These are phyloP conservation scores for Saccharomyces hybrid DNA, from an alignment of 1,139 yeast species.

Conservation along the genomic window DNA sequence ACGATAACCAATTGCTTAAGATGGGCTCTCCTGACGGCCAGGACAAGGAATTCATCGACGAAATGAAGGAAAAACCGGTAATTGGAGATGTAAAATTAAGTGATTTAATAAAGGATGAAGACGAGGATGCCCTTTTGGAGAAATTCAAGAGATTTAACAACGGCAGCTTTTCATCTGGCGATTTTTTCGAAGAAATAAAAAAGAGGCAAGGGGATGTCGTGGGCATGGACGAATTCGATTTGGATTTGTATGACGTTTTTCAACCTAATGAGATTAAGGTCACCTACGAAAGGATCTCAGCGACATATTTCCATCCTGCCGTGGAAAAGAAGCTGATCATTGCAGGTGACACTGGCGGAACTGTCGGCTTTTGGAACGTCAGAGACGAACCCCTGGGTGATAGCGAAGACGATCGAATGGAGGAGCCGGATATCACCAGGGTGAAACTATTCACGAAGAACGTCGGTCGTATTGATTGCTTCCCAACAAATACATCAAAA, in stretches of 20 bases:
- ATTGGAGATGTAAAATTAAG: slow-evolving; percentile 55
- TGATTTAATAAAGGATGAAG: slow-evolving; percentile 41
- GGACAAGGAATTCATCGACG: slow-evolving; percentile 42
- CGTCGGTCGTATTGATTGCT: slow-evolving; percentile 55
- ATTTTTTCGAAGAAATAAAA: slow-evolving; percentile 50
- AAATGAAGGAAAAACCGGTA: slow-evolving; percentile 45
- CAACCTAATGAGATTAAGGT: slow-evolving; percentile 67
- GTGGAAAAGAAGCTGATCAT: slow-evolving; percentile 51
- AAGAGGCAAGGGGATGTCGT: slow-evolving; percentile 31
- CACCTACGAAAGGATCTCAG: slow-evolving; percentile 64
- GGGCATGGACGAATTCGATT: slow-evolving; percentile 13
- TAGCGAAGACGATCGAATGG: slow-evolving; percentile 35
- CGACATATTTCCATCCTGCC: slow-evolving; percentile 71
- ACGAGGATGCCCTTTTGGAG: slow-evolving; percentile 34
- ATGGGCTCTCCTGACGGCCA: slow-evolving; percentile 14
- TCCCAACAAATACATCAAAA: slow-evolving; percentile 42
- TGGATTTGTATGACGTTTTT: slow-evolving; percentile 48
- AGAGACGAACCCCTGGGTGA: slow-evolving; percentile 30
- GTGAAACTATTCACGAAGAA: slow-evolving; percentile 72
- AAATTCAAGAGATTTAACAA: slow-evolving; percentile 35
- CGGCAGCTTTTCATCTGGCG: slow-evolving; percentile 64
- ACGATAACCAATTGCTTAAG: slow-evolving; percentile 27
- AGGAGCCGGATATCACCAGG: slow-evolving; percentile 51
- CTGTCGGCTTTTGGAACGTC: slow-evolving; percentile 85
- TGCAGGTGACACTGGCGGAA: slow-evolving; percentile 85